These are phyloP conservation scores for Apiospora arundinis DNA, from an alignment of 2,329 filamentous ascomycete genomes.

Conservation along the genomic window DNA sequence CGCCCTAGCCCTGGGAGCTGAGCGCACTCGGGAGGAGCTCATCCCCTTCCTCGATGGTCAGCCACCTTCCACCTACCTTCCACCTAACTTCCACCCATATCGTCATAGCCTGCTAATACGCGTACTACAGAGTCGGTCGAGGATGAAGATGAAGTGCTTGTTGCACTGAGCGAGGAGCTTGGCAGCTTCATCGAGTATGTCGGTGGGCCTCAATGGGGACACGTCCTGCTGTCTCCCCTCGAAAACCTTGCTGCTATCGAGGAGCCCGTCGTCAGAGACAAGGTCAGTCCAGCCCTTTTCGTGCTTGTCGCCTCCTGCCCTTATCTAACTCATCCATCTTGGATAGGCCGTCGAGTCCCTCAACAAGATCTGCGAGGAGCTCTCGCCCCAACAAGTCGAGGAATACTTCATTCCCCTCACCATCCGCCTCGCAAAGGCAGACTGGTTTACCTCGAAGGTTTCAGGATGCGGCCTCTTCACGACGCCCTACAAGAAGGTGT, in stretches of 20 bases:
- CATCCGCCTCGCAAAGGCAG: slow-evolving; percentile 94
- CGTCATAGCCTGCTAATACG: slow-evolving; percentile 21
- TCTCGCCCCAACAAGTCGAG: slow-evolving; percentile 92
- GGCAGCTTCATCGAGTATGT: slow-evolving; percentile 98
- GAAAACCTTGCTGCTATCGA: slow-evolving; percentile 99
- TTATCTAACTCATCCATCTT: slow-evolving; percentile 27
- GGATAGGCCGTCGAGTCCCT: slow-evolving; percentile 92
- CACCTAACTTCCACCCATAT: not conserved
- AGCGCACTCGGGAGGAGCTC: slow-evolving; percentile 96
- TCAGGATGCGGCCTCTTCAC: slow-evolving; percentile 96
- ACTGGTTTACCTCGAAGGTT: slow-evolving; percentile 99
- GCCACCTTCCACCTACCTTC: slow-evolving; percentile 38
- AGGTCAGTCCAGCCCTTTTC: slow-evolving; percentile 63
- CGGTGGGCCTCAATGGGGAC: slow-evolving; percentile 89
- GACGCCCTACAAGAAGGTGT: slow-evolving; percentile 90
- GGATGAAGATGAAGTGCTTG: slow-evolving; percentile 97
- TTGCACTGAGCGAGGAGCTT: slow-evolving; percentile 94
- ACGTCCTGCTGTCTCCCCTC: slow-evolving; percentile 94
- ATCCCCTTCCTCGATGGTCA: slow-evolving; percentile 98
- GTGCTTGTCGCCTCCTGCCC: slow-evolving; percentile 20
- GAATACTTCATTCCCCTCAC: slow-evolving; percentile 97
- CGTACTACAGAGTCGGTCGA: slow-evolving; percentile 84
- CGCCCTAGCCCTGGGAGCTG: slow-evolving; percentile 91
- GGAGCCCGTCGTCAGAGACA: slow-evolving; percentile 96
- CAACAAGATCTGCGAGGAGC: slow-evolving; percentile 96